phyloP scores from a whole-genome alignment of 2,329 filamentous ascomycete species.

The Cercospora janseana region DNA sequence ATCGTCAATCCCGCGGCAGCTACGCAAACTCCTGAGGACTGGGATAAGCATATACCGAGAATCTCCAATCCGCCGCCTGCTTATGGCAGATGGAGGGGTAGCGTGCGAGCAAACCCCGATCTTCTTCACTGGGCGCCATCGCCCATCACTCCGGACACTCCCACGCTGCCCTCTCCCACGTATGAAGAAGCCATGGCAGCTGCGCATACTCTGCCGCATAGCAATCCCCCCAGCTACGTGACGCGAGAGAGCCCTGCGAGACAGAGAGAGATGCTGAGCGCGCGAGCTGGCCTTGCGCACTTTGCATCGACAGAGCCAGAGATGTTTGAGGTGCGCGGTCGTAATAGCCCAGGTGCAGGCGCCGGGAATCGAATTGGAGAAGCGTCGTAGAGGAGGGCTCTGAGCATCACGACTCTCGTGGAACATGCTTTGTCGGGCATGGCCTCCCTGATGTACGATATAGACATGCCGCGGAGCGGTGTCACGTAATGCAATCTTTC shows the following conservation, averaged over 20 bases:
- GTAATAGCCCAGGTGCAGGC: constrained; percentile 13
- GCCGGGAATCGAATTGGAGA: constrained; percentile 15
- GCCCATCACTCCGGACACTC: constrained; percentile 26
- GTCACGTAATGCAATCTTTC: constrained; percentile 4
- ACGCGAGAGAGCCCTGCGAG: constrained; percentile 31
- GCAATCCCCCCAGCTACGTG: constrained; percentile 32
- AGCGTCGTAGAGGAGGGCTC: constrained; percentile 18
- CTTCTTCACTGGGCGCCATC: constrained; percentile 66
- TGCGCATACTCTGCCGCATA: constrained; percentile 16
- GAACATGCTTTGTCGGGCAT: too few species aligned
- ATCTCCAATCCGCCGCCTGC: constrained; percentile 64
- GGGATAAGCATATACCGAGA: constrained; percentile 27
- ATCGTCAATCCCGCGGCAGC: constrained; percentile 25
- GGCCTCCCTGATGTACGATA: constrained; percentile 6
- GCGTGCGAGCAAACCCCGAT: constrained; percentile 78
- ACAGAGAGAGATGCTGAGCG: constrained; percentile 26
- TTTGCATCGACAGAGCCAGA: constrained; percentile 29
- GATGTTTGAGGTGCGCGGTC: constrained; percentile 30
- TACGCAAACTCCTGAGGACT: constrained; percentile 34
- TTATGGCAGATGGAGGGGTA: constrained; percentile 81
- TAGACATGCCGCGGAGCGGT: constrained; percentile 5
- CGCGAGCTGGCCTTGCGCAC: constrained; percentile 26
- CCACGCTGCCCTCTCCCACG: constrained; percentile 33
- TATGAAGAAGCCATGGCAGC: constrained; percentile 34
- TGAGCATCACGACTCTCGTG: background rate